Evolutionary conservation across 148 eudicot species (phyloP), one percentile per base, ranked within the genome.

Genomic region (Rhododendron ovatum): DNA sequence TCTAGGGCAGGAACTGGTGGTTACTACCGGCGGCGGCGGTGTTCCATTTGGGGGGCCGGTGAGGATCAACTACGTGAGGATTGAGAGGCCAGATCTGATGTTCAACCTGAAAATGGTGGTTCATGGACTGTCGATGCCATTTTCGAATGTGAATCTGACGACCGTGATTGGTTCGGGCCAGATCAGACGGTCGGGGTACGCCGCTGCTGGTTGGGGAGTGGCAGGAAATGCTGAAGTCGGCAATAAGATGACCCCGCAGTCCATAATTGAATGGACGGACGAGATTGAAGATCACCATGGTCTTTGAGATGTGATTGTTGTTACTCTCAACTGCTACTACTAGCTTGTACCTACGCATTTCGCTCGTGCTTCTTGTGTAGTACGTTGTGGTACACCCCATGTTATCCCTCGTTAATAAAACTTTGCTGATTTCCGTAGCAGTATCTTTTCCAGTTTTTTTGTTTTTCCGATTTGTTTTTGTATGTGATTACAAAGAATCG

Each of bases 11-110:
- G 79, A 87, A 18, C 84, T 96, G 82, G 88, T 91, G 30, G 92
- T 96, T 0, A 89, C 92, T 17, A 43, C 45, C 45, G 45, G 45
- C 45, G 45, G 45, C 45, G 45, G 45, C 45, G 7, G 45, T 6
- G 45, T 5, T 43, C 45, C 3, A 7, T 43, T 43, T 43, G 45
- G 45, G 45, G 45, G 93, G 30, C 94, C 96, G 28, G 81, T 93
- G 88, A 90, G 93, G 88, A 89, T 96, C 82, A 96, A 96, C 88
- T 96, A 95, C 83, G 95, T 94, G 35, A 89, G 91, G 81, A 83
- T 96, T 79, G 88, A 85, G 85, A 88, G 77, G 39, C 92, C 95
- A 11, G 94, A 96, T 88, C 84, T 96, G 67, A 87, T 95, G 81
- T 93, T 91, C 87, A 96, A 96, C 83, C 84, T 90, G 43, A 94